Evolutionary conservation across 1,139 yeast genomes (phyloP).

Genomic region (Yamadazyma sp.): DNA sequence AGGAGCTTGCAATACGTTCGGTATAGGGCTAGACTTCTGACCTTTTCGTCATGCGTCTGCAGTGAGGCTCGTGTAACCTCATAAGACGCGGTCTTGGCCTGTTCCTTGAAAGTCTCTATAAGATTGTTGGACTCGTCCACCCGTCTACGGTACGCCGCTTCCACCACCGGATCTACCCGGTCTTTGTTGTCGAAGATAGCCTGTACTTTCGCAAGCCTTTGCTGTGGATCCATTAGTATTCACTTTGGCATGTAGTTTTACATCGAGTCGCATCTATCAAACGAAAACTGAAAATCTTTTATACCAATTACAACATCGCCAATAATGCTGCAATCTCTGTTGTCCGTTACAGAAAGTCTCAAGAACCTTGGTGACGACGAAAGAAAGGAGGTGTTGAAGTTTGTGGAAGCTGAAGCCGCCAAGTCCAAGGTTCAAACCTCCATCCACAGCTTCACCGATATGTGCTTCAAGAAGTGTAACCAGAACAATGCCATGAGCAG

Average conservation of each 20-base stretch:
- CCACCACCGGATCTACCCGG: slow-evolving; percentile 8
- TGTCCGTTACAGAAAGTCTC: slow-evolving; percentile 23
- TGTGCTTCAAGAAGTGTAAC: slow-evolving; percentile 88
- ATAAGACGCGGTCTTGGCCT: slow-evolving; percentile 30
- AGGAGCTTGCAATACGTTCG: slow-evolving; percentile 30
- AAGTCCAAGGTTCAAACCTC: slow-evolving; percentile 87
- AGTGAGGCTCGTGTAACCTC: slow-evolving; percentile 12
- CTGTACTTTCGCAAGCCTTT: slow-evolving; percentile 1
- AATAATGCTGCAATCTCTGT: slow-evolving; percentile 2
- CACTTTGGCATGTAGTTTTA: neutral
- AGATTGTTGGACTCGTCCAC: slow-evolving; percentile 29
- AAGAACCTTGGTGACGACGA: slow-evolving; percentile 68
- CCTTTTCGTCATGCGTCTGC: slow-evolving; percentile 12
- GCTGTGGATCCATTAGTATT: neutral
- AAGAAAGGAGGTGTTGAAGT: slow-evolving; percentile 71
- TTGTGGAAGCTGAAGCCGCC: slow-evolving; percentile 80
- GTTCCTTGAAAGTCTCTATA: slow-evolving; percentile 25
- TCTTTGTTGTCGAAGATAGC: slow-evolving; percentile 3
- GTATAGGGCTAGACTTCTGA: slow-evolving; percentile 27
- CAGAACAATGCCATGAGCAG: slow-evolving; percentile 50
- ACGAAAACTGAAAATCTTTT: slow-evolving; percentile 4
- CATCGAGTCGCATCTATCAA: neutral
- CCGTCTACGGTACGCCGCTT: slow-evolving; percentile 25
- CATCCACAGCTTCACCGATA: slow-evolving; percentile 82
- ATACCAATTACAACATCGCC: neutral